Evolutionary conservation across 306 rosid species (phyloP).

Genomic region (Luffa acutangula): DNA sequence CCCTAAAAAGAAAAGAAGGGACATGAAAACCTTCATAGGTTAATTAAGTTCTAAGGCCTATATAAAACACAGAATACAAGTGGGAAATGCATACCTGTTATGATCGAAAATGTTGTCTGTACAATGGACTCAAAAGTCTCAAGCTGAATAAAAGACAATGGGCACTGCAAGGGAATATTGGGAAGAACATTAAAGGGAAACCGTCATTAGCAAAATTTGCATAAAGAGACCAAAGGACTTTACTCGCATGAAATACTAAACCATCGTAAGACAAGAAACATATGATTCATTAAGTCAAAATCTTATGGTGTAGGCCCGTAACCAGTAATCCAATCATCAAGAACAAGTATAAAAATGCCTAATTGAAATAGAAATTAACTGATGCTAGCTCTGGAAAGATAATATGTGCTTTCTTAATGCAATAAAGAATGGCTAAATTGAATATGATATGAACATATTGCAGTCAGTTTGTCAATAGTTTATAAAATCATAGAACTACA

Average conservation of each 20-base stretch:
- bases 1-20: background rate
- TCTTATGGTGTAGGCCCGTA: background rate
- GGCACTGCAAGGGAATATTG: constrained; percentile 41
- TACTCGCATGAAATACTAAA: background rate
- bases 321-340: background rate
- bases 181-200: background rate
- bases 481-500: background rate
- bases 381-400: background rate
- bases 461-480: background rate
- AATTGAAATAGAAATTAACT: background rate
- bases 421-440: background rate
- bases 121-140: background rate
- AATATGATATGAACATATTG: background rate
- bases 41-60: background rate
- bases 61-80: background rate
- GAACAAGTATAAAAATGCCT: background rate
- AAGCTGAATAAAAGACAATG: constrained; percentile 45
- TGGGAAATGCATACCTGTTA: background rate
- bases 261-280: background rate
- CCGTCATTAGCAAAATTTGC: background rate
- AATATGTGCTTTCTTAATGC: background rate
- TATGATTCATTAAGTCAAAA: background rate
- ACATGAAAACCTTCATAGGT: background rate
- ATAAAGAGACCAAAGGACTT: constrained; percentile 6
- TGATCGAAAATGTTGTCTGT: background rate